These are phyloP conservation scores for Oemleria cerasiformis DNA, from an alignment of 306 rosid species.

Conservation along the genomic window DNA sequence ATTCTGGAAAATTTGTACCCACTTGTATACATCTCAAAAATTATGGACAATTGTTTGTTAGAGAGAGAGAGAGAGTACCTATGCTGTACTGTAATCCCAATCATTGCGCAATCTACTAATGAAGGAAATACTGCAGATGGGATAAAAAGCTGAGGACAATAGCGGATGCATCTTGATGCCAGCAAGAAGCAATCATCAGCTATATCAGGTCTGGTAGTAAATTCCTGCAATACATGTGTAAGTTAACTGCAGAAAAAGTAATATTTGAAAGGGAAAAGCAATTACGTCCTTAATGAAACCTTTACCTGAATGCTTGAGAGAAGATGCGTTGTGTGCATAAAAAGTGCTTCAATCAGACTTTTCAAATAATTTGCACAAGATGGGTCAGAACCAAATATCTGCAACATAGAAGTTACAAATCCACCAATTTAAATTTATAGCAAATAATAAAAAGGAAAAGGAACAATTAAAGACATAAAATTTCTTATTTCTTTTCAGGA, in stretches of 20 bases:
- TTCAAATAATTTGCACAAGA: conserved; percentile 87
- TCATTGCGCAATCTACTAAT: conserved; percentile 90
- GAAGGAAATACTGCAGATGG: conserved; percentile 87
- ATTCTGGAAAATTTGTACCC: background rate
- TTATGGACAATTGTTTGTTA: background rate
- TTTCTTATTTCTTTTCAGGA: background rate
- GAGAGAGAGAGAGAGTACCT: conserved; percentile 45
- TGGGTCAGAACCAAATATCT: conserved; percentile 98
- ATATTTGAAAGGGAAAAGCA: conserved; percentile 19
- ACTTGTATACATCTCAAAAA: background rate
- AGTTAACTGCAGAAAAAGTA: conserved; percentile 13
- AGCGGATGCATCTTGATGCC: conserved; percentile 99
- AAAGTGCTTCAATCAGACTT: conserved; percentile 87
- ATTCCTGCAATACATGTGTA: conserved; percentile 60
- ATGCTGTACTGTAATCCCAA: conserved; percentile 96
- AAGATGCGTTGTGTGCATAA: conserved; percentile 74
- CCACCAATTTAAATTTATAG: conserved; percentile 17
- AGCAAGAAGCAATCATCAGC: conserved; percentile 98
- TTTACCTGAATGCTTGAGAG: conserved; percentile 86
- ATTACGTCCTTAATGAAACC: conserved; percentile 3
- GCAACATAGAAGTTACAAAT: conserved; percentile 39
- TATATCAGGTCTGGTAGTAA: conserved; percentile 97
- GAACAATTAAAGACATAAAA: background rate
- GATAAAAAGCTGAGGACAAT: conserved; percentile 93
- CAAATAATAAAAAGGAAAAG: conserved; percentile 3